Evolutionary conservation across 2,329 filamentous ascomycete genomes (phyloP), one percentile per base, ranked within the genome.

Genomic region (Gaeumannomyces sp.): DNA sequence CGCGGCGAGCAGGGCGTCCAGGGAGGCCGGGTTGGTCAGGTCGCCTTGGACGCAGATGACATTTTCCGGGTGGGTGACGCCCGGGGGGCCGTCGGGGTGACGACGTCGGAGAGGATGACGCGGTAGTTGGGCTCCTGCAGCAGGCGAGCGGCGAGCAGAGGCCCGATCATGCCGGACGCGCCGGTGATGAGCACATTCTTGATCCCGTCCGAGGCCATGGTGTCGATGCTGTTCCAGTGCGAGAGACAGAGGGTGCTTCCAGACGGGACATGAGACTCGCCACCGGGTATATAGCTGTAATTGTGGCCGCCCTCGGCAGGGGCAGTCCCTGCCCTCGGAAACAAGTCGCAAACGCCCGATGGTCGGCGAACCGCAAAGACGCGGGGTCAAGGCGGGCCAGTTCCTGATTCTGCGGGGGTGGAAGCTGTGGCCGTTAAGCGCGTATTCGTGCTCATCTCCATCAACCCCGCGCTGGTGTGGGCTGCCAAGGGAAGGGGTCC

Each of bases 41-140:
- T 89, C 85, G 13, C 83, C 80, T 31, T 79, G 78, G 59, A 86
- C 66, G 53, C 77, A 74, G 28, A 74, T 79, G 0, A 81, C 82
- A 72, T 85, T 82, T 63, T 82, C 71, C 1, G 82, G 80, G 71
- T 82, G 72, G 66, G 75, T 74, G 63, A 79, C 78, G 29, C 80
- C 79, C 2, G 75, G 68, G 10, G 85, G 83, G 86, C 73, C 0
- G 78, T 76, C 25, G 83, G 83, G 63, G 81, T 75, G 59, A 82
- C 76, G 50, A 89, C 78, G 71, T 89, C 86, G 19, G 84, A 85
- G 14, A 81, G 72, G 31, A 79, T 65, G 2, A 80, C 71, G 38
- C 72, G 71, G 71, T 80, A 78, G 2, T 70, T 67, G 11, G 76
- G 72, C 63, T 76, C 72, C 64, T 76, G 69, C n/a, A 80, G 74